Evolutionary conservation across 371 early-diverging fungal species (phyloP).

Genomic region (Synchytrium microbalum): DNA sequence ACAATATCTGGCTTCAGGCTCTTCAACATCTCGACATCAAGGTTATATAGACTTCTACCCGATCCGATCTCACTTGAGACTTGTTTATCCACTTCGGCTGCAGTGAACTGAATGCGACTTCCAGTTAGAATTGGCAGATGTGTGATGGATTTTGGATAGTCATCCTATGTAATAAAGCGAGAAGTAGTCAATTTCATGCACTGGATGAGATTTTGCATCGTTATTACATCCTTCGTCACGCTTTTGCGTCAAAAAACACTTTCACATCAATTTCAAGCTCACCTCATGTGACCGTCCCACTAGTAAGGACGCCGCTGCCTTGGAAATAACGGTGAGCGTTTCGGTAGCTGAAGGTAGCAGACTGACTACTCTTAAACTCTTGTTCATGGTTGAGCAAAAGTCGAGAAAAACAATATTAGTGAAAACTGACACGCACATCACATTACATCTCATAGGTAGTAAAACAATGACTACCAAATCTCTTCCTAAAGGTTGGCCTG

Average conservation of each 20-base stretch:
- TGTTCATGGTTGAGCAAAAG: background rate
- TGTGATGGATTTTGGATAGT: constrained; percentile 39
- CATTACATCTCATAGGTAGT: no score
- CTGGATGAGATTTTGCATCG: background rate
- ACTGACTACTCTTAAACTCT: constrained; percentile 30
- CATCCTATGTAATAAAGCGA: constrained; percentile 22
- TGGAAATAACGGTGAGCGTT: constrained; percentile 39
- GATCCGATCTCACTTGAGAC: constrained; percentile 40
- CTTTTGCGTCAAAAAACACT: no score
- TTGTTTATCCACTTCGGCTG: constrained; percentile 50
- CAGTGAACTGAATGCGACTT: constrained; percentile 49
- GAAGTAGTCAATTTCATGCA: constrained; percentile 10
- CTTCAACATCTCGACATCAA: constrained; percentile 38
- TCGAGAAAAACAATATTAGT: background rate
- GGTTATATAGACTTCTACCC: constrained; percentile 45
- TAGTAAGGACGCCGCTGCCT: constrained; percentile 36
- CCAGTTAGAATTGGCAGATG: constrained; percentile 46
- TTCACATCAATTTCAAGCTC: constrained; percentile 1
- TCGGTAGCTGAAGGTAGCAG: constrained; percentile 53
- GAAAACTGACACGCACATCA: no score
- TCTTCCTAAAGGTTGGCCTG: no score
- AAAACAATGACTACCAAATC: no score
- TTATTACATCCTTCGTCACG: no score
- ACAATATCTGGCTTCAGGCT: constrained; percentile 43
- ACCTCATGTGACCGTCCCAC: constrained; percentile 30